Evolutionary conservation across 108 stramenopile species (phyloP), one percentile per base, ranked within the genome.

Genomic region (Poteriospumella lacustris): DNA sequence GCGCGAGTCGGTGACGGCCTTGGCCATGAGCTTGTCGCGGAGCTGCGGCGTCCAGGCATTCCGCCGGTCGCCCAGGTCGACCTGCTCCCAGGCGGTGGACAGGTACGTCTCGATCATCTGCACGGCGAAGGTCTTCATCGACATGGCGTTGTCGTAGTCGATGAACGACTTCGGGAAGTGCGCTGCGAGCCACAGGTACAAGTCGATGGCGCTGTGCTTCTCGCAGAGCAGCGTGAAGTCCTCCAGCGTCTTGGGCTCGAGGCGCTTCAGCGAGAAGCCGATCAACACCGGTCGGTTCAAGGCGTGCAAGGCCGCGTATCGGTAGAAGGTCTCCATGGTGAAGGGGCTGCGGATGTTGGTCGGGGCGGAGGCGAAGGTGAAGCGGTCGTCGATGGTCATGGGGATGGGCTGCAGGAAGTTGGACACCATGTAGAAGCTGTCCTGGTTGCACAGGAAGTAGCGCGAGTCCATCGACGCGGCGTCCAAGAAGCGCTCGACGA

Each of bases 321-420:
- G 15, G 42, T 73, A 73, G 15, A 73, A 38, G 29, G 3, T 42
- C 9, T 5, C 36, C 44, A 73, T 73, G 9, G 70, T 52, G 9
- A 73, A 12, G 29, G 15, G 3, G 42, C 36, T 33, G 3, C 5
- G 38, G 15, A 73, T 26, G 42, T 73, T 56, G n/a, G 31, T 31
- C 9, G 70, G 70, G 5, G 70, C 70, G 31, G 12, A 29, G 12
- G 44, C 70, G 36, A 73, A 73, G 15, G 31, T 56, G 36, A 73
- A 73, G 26, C 70, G 26, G 36, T 73, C 70, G 3, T 44, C 28
- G 5, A 73, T 5, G 12, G 70, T 42, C 70, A 73, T 15, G 28
- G 70, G 70, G 33, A 73, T 73, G 29, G 41, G 15, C 26, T 73
- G 43, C 19, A 73, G 33, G 31, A n/a, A 73, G 33, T 73, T 73